Percentiles rank a stretch among this genome's conserved stretches.
phyloP scores from a whole-genome alignment of 2,329 filamentous ascomycete genomes.

The Calonectria crousiana region DNA sequence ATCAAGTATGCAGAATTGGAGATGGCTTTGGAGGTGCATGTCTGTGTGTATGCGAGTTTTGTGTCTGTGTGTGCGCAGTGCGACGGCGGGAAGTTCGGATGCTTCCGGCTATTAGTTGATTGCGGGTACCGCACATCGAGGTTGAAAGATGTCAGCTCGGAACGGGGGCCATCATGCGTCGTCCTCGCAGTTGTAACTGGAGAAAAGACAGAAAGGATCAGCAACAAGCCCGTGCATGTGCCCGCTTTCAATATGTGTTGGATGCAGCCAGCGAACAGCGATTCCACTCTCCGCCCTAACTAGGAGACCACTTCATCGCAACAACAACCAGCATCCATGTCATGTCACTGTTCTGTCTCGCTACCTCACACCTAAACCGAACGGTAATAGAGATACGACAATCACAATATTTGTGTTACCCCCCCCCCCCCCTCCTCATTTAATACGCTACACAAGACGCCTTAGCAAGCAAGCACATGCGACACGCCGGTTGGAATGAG shows the following conservation, averaged over 20 bases:
- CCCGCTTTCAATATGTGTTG: background rate
- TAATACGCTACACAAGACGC: background rate
- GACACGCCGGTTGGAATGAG: background rate
- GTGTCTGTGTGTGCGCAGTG: background rate
- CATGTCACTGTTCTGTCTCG: background rate
- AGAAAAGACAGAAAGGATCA: background rate
- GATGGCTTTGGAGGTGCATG: background rate
- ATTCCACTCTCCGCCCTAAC: background rate
- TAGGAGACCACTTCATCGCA: background rate
- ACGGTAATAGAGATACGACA: background rate
- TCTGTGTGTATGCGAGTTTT: background rate
- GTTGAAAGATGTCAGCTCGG: background rate
- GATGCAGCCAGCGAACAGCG: background rate
- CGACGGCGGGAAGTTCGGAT: slow-evolving; percentile 1
- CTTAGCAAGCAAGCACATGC: background rate
- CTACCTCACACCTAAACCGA: background rate
- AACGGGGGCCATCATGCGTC: background rate
- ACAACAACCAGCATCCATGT: background rate
- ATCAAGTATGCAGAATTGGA: background rate
- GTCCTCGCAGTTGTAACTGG: background rate
- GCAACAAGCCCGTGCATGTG: background rate
- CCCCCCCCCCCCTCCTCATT: too few relatives aligned
- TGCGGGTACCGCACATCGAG: background rate
- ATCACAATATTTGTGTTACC: background rate
- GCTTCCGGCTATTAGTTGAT: background rate